These are phyloP conservation scores for Atalantia buxifolia DNA, from an alignment of 345 rosid genomes.

Conservation along the genomic window DNA sequence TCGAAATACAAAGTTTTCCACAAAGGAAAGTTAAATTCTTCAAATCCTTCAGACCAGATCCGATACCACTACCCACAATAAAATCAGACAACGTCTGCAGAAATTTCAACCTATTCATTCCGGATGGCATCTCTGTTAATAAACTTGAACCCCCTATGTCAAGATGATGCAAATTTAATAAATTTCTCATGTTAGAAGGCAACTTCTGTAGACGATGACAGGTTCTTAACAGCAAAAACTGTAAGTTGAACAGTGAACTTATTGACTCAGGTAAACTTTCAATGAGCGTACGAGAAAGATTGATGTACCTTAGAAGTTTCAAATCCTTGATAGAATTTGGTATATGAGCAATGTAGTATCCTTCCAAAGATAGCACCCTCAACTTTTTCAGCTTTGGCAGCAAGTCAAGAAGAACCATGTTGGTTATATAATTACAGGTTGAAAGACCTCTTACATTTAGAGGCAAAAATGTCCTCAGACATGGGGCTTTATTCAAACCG, in stretches of 20 bases:
- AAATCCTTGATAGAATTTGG: conserved; percentile 4
- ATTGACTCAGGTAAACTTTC: background rate
- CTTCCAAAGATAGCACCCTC: conserved; percentile 20
- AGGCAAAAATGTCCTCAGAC: conserved; percentile 16
- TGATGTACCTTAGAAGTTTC: background rate
- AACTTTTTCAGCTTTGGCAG: background rate
- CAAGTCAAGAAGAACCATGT: background rate
- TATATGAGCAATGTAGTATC: background rate
- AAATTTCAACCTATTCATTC: conserved; percentile 8
- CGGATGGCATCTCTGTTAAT: conserved; percentile 9
- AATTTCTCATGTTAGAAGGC: conserved; percentile 9
- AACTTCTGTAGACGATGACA: conserved; percentile 11
- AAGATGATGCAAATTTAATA: conserved; percentile 20
- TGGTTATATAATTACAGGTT: no score
- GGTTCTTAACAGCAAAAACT: conserved; percentile 11
- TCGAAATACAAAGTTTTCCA: conserved; percentile 18
- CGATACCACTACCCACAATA: conserved; percentile 17
- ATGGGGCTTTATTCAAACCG: background rate
- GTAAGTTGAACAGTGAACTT: background rate
- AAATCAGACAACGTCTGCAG: conserved; percentile 18
- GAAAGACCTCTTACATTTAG: no score
- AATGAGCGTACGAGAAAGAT: background rate
- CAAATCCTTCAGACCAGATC: conserved; percentile 14
- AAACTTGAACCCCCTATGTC: conserved; percentile 5
- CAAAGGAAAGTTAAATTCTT: conserved; percentile 15